A percentile compares a stretch with the other conserved stretches of the same genome.
Conservation (phyloP, 2,329 filamentous ascomycete genomes). For the Monosporascus sp. region DNA sequence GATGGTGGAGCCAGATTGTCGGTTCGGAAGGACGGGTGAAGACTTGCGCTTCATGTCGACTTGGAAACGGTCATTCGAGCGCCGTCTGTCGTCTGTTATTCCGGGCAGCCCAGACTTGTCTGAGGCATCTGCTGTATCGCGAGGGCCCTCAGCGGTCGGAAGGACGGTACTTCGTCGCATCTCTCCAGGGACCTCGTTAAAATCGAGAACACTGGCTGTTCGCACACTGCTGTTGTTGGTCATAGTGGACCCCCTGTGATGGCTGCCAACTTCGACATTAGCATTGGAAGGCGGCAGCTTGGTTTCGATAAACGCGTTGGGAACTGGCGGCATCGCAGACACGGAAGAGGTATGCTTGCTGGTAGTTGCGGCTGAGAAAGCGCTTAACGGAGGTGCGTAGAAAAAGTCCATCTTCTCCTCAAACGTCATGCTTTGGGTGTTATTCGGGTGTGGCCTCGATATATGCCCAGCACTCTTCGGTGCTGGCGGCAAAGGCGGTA, state of each 20-base stretch:
- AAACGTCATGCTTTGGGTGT: slow-evolving; percentile 54
- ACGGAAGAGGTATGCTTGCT: slow-evolving; percentile 35
- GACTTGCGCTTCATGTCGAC: slow-evolving; percentile 39
- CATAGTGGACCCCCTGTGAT: slow-evolving; percentile 20
- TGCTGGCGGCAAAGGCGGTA: slow-evolving; percentile 48
- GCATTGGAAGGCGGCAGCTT: slow-evolving; percentile 20
- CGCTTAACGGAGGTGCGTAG: slow-evolving; percentile 35
- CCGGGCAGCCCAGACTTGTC: slow-evolving; percentile 35
- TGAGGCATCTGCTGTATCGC: slow-evolving; percentile 26
- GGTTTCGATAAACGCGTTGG: slow-evolving; percentile 23
- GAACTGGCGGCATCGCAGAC: slow-evolving; percentile 39
- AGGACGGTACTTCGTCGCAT: slow-evolving; percentile 21
- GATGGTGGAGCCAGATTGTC: slow-evolving; percentile 30
- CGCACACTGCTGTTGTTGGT: slow-evolving; percentile 33
- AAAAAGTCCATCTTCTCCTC: slow-evolving; percentile 53
- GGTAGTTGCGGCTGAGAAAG: slow-evolving; percentile 7
- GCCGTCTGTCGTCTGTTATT: slow-evolving; percentile 17
- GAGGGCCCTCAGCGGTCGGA: slow-evolving; percentile 1
- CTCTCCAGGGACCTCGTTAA: slow-evolving; percentile 25
- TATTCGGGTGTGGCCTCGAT: slow-evolving; percentile 41
- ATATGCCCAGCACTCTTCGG: slow-evolving; percentile 38
- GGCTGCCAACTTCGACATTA: slow-evolving; percentile 14
- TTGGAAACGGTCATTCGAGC: slow-evolving; percentile 7
- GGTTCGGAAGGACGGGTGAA: slow-evolving; percentile 44
- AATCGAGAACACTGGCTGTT: slow-evolving; percentile 37